phyloP scores from a whole-genome alignment of 2,329 filamentous ascomycete species.

The Chaetomium strumarium region DNA sequence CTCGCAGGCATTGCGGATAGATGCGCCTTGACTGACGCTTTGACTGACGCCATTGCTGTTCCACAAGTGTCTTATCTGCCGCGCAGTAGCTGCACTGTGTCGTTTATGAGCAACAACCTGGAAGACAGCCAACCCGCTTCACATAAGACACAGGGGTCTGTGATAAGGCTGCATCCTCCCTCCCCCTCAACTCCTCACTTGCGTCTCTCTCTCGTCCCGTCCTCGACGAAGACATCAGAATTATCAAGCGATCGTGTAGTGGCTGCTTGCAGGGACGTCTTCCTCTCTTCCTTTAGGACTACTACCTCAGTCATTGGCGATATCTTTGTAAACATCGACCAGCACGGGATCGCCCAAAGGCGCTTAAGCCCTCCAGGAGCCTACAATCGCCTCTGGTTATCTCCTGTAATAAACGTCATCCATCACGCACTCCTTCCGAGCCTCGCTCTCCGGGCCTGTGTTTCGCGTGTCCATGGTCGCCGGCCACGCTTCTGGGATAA shows the following conservation, averaged over 20 bases:
- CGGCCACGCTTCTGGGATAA: neutral
- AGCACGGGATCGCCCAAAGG: no score
- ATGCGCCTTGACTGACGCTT: constrained; percentile 7
- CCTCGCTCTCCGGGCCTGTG: no score
- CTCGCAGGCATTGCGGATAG: neutral
- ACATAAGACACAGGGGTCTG: constrained; percentile 23
- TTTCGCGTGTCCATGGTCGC: constrained; percentile 1
- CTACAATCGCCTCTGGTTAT: no score
- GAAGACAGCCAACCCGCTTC: constrained; percentile 5
- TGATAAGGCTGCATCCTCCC: constrained; percentile 23
- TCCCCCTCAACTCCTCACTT: constrained; percentile 3
- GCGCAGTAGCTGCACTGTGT: constrained; percentile 13
- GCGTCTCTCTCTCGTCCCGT: neutral
- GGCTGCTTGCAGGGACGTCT: constrained; percentile 10
- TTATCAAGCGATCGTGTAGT: neutral
- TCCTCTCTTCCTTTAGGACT: neutral
- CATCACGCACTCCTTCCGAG: no score
- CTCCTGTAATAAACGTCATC: no score
- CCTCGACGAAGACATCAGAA: neutral
- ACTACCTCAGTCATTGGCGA: no score
- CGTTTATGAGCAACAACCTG: constrained; percentile 10
- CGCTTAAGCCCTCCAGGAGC: no score
- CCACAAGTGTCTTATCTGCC: constrained; percentile 24
- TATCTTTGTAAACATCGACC: no score
- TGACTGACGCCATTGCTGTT: constrained; percentile 21